Evolutionary conservation across 2,329 filamentous ascomycete species (phyloP).

Genomic region (Parasarocladium wereldwijsianum): DNA sequence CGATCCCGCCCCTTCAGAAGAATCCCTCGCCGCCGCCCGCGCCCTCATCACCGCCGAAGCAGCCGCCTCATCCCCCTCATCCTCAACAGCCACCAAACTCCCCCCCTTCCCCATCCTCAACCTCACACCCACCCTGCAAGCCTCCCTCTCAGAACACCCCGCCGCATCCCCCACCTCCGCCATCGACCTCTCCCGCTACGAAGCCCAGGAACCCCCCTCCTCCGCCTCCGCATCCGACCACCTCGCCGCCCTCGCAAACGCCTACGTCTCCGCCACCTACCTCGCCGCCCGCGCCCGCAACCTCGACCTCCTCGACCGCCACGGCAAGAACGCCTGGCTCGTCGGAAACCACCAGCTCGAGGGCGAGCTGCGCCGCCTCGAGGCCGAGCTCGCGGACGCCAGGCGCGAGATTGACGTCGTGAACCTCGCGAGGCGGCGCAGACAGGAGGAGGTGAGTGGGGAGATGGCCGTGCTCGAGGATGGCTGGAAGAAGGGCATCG

Average conservation of each 20-base stretch:
- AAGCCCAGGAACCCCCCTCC: constrained; percentile 46
- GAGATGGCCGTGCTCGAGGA: constrained; percentile 65
- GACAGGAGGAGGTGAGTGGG: constrained; percentile 55
- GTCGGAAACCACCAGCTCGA: constrained; percentile 72
- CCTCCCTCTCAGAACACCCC: constrained; percentile 55
- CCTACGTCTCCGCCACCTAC: constrained; percentile 36
- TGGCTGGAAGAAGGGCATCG: constrained; percentile 66
- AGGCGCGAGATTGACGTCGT: constrained; percentile 59
- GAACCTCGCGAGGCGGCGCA: constrained; percentile 51
- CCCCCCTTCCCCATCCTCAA: constrained; percentile 28
- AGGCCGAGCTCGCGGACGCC: constrained; percentile 56
- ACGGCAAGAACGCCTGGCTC: constrained; percentile 86
- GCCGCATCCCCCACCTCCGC: constrained; percentile 27
- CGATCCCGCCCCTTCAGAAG: constrained; percentile 53
- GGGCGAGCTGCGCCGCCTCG: constrained; percentile 45
- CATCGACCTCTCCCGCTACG: constrained; percentile 68
- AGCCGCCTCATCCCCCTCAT: constrained; percentile 24
- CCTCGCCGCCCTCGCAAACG: constrained; percentile 46
- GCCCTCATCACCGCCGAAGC: constrained; percentile 57
- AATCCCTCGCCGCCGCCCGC: constrained; percentile 50
- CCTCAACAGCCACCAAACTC: constrained; percentile 43
- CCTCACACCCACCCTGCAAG: constrained; percentile 51
- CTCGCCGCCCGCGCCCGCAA: constrained; percentile 34
- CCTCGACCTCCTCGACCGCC: constrained; percentile 60
- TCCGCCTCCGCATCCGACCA: constrained; percentile 22